Percentiles rank a stretch among this genome's conserved stretches.
Conservation (phyloP, 805 yeast genomes). For the Groenewaldozyma salmanticensis region DNA sequence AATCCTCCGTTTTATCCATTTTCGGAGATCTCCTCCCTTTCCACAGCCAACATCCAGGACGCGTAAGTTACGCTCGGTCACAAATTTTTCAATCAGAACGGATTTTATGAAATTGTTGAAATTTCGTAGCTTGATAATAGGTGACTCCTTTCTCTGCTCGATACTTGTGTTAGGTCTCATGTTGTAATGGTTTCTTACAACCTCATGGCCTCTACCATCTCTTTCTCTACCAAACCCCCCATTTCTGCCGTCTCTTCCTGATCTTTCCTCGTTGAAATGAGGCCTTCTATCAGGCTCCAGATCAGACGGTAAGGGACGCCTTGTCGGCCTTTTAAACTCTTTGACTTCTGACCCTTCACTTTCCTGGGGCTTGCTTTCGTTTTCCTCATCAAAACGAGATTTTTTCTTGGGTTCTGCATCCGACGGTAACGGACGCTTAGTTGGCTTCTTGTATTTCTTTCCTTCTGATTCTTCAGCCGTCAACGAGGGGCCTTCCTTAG, state of each 20-base stretch:
- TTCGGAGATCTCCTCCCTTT: conserved; percentile 93
- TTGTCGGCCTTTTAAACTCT: conserved; percentile 1
- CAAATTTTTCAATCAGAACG: conserved; percentile 64
- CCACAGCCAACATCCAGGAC: conserved; percentile 93
- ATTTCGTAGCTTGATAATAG: conserved; percentile 74
- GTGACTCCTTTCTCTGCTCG: conserved; percentile 60
- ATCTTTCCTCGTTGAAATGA: conserved; percentile 10
- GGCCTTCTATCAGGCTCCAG: not conserved
- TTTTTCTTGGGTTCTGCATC: conserved; percentile 1
- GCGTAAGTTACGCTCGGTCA: conserved; percentile 11
- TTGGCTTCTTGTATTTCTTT: not conserved
- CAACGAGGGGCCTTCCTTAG: no score
- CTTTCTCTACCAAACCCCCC: conserved; percentile 10
- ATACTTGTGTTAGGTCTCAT: conserved; percentile 61
- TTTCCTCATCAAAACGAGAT: no score
- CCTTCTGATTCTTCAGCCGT: no score
- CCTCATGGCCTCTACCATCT: conserved; percentile 16
- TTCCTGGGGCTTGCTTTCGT: no score
- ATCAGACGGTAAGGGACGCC: not conserved
- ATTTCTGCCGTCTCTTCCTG: conserved; percentile 9
- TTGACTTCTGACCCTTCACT: not conserved
- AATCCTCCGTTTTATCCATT: conserved; percentile 69
- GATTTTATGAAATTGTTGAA: conserved; percentile 91
- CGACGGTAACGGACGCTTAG: not conserved
- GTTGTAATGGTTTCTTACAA: conserved; percentile 79